Conservation (phyloP, 2,329 filamentous ascomycete genomes). For the Lachnellula suecica region DNA sequence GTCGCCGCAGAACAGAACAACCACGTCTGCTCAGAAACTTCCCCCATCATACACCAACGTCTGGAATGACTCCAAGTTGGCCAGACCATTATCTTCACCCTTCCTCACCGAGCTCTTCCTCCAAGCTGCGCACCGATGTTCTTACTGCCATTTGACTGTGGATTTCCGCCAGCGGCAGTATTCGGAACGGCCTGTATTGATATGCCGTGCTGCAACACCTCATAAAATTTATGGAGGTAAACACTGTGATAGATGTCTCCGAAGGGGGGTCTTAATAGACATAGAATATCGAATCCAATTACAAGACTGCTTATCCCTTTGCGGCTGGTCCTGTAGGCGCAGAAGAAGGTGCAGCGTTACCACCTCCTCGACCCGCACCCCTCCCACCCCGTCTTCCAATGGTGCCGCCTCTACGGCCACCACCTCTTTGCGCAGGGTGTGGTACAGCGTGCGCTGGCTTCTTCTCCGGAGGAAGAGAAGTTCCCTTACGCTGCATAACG, state of each 20-base stretch:
- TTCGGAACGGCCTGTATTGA: too few relatives aligned
- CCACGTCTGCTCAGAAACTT: too few relatives aligned
- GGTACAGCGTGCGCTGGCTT: slow-evolving; percentile 50
- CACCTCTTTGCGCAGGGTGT: slow-evolving; percentile 19
- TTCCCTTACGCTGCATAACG: slow-evolving; percentile 79
- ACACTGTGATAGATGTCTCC: background rate
- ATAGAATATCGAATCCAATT: background rate
- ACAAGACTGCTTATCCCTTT: slow-evolving; percentile 18
- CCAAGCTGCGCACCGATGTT: background rate
- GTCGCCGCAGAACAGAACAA: background rate
- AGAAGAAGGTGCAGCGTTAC: slow-evolving; percentile 17
- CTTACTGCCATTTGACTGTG: too few relatives aligned
- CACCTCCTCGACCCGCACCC: slow-evolving; percentile 22
- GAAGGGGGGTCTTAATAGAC: background rate
- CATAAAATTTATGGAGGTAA: too few relatives aligned
- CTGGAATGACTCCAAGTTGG: too few relatives aligned
- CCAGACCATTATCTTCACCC: too few relatives aligned
- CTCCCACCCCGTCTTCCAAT: slow-evolving; percentile 24
- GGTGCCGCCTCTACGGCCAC: slow-evolving; percentile 20
- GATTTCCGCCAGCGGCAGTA: too few relatives aligned
- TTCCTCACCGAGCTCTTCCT: too few relatives aligned
- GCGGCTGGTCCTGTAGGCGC: slow-evolving; percentile 26
- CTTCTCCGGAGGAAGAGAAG: slow-evolving; percentile 80
- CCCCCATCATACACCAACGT: too few relatives aligned
- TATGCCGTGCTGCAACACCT: too few relatives aligned